Base-by-base conservation (phyloP, 2,329 filamentous ascomycete genomes). In the Cordyceps tenuipes region DNA sequence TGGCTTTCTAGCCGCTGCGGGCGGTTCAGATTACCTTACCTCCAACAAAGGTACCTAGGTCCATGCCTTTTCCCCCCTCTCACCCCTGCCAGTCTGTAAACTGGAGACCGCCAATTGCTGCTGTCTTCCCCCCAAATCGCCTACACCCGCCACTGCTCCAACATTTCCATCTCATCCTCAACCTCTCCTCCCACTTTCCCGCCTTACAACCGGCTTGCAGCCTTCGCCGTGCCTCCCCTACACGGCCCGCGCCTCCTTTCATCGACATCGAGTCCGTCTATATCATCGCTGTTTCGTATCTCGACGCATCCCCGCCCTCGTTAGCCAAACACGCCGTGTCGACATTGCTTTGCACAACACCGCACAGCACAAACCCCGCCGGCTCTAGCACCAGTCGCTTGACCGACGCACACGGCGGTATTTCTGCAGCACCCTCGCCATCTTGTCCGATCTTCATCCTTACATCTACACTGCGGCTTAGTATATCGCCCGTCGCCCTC, bases 41-140 rank as follows among this genome's bases (percentile, higher is more conserved):
- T 23, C n/a, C n/a, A n/a, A n/a, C n/a, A 23, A 23, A 23, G 23
- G 23, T 59, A 43, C 17, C 23, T 56, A 57, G 44, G n/a, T 47
- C 34, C 19, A 26, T 57, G 29, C 15, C 17, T n/a, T 47, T 21
- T 21, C 46, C 46, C 46, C 55, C 53, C 29, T 23, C 31, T 1
- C 31, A 7, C 54, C 56, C 56, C 36, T 59, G 57, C 46, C 55
- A 21, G 31, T 53, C 29, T 56, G 53, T 34, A 29, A 21, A 31
- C 41, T 59, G 57, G 57, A 59, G 57, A 59, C 57, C 49, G 57
- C 57, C 50, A 53, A 51, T 48, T 59, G 57, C 57, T 59, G 48
- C 56, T 23, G 12, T 17, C 9, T n/a, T 36, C 48, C 31, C 57
- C 57, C 57, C 57, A 39, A 31, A 41, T 53, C 49, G 34, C 49